Base-by-base conservation (phyloP, 306 rosid genomes). In the Lupinus albus region DNA sequence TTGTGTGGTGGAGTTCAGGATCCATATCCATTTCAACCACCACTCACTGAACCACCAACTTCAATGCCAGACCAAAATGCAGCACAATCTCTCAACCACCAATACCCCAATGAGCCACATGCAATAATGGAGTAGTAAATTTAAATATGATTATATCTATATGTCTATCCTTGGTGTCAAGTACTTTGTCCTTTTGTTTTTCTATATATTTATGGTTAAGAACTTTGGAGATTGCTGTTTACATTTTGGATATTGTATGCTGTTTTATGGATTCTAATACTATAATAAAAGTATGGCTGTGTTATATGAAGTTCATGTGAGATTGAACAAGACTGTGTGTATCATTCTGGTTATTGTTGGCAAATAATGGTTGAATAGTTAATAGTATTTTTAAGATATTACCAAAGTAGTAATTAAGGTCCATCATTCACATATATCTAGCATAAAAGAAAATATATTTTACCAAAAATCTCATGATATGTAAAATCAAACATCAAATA, bases 1-100 rank as follows among this genome's bases (percentile, higher is more conserved):
- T 15, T 71, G 69, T 87, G 97, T 78, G 76, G 30, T 25, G 30
- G 30, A 2, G 30, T 25, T 25, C 4, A 25, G 4, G 30, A 25
- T 3, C 30, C 30, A 25, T 25, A 25, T 25, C 30, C 82, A 0
- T 75, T 70, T 62, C 65, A 63, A 4, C 56, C 13, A n/a, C 66
- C 65, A 8, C 9, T 38, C 38, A 33, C 38, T 33, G 38, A 33
- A 33, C 38, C 38, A 33, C 38, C 38, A 33, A 33, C 38, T 6
- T 33, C 38, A 4, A 1, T 3, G 4, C 63, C 53, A 21, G 15
- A 20, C 41, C 28, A 25, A 41, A 39, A 28, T 0, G 3, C 47
- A 17, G 11, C 70, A 25, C 32, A 39, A 45, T 8, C 50, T 13
- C 10, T 6, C 10, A 35, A 7, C n/a, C 60, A 41, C 7, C 41